phyloP scores from a whole-genome alignment of 1,139 yeast species.

The Pneumocystis wakefieldiae region DNA sequence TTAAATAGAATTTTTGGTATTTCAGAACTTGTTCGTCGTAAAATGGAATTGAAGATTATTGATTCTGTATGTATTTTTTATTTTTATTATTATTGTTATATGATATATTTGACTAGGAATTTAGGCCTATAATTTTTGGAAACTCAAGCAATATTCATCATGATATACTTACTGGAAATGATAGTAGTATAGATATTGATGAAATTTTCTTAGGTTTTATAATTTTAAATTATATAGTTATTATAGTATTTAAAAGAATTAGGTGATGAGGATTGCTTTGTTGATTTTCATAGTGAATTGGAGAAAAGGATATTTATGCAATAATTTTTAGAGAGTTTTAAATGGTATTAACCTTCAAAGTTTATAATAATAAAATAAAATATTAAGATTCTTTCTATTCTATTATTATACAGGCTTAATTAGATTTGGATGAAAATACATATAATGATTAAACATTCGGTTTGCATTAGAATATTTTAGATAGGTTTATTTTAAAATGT shows the following conservation, averaged over 20 bases:
- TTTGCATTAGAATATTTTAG: not conserved
- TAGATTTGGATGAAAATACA: not conserved
- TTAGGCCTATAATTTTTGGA: constrained; percentile 9
- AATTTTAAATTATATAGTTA: not conserved
- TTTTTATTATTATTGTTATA: not conserved
- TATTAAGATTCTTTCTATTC: not conserved
- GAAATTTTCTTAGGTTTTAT: constrained; percentile 49
- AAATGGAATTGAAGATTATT: constrained; percentile 51
- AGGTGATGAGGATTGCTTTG: not conserved
- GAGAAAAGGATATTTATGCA: not conserved
- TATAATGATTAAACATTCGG: not conserved
- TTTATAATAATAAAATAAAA: not conserved
- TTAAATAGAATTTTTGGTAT: constrained; percentile 79
- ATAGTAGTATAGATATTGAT: constrained; percentile 76
- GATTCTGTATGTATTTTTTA: not conserved
- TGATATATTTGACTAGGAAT: constrained; percentile 4
- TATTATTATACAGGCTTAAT: not conserved
- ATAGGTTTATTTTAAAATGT: not conserved
- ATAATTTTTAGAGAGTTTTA: not conserved
- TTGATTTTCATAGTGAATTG: not conserved
- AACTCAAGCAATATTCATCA: constrained; percentile 36
- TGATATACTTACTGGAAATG: constrained; percentile 68
- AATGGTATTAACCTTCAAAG: not conserved
- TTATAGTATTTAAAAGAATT: not conserved
- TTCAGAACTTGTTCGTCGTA: constrained; percentile 82